Base-by-base conservation (phyloP, 306 rosid species). In the Trifolium fragiferum region DNA sequence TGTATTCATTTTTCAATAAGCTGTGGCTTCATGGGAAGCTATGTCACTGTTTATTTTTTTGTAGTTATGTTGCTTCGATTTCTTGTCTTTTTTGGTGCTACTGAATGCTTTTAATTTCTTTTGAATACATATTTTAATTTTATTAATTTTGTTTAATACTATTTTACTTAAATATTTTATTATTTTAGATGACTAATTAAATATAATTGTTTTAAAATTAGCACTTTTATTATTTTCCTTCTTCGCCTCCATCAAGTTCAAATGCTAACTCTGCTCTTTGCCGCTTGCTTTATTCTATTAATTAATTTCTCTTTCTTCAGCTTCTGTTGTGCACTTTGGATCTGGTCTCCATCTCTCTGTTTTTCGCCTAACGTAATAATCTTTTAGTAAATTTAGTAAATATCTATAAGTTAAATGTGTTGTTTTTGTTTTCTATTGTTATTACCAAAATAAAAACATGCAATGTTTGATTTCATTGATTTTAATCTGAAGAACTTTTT, bases 281-380 rank as follows among this genome's bases (percentile, higher is more conserved):
- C 10, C 2, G 73, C n/a, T 69, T 68, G 55, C 49, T 55, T 61
- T 41, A 60, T 32, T 65, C 18, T 44, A 30, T 64, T 19, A 68
- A 6, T 44, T 55, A 15, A 19, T 53, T 75, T 30, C 47, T 54
- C 66, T 66, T 51, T 69, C 18, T 50, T 8, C 43, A 30, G 19
- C 62, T 16, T 59, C 37, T 68, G 71, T 12, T 66, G 65, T 57
- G 27, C 71, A 62, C 72, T 74, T 74, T 25, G 41, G 64, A 38
- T 68, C 43, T 23, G 55, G 46, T 37, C n/a, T n/a, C n/a, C 59
- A 33, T 66, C 47, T 72, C 53, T 71, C 4, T 71, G 35, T 44
- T 30, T 12, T 44, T 33, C 14, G 32, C 19, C 7, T n/a, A 14
- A n/a, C 35, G 18, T 10, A 14, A 49, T 78, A 20, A 27, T 30